Evolutionary conservation across 2,329 filamentous ascomycete species (phyloP), one percentile per base, ranked within the genome.

Genomic region (Alternaria gaisen): DNA sequence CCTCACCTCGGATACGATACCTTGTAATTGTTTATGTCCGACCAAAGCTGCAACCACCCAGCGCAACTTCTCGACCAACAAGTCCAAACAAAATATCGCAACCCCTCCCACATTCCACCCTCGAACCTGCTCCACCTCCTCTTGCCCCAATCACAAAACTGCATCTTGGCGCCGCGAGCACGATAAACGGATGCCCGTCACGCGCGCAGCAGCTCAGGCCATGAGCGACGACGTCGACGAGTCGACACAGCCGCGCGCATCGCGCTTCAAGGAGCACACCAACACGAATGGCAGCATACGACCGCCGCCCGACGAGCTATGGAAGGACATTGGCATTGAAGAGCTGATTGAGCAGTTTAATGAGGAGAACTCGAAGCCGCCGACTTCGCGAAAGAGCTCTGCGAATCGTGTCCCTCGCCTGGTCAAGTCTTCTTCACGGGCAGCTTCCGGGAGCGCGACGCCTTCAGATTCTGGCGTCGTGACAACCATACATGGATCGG

Each of bases 231-330:
- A 71, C 16, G 47, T 20, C 18, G 66, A 69, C n/a, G 68, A 70
- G 43, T 58, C 69, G n/a, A 58, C 53, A 18, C 59, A 24, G 12
- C 65, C 68, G 41, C 74, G 73, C 60, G 53, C 68, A 14, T 72
- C 68, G 51, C 64, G 68, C 32, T 76, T 76, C 65, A 66, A 56
- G 41, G 73, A 76, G 50, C 72, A 70, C 60, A 75, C 73, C 4
- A 76, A 76, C 63, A 73, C 71, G 5, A 70, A 63, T 20, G 67
- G 54, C 55, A 68, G 57, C 40, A 77, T 77, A 46, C 69, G 66
- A 22, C 63, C 75, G 20, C 74, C 75, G 55, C 74, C 75, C 1
- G 70, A 71, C 28, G 68, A 71, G 56, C 64, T 75, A 41, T 74
- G 72, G 72, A 67, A 67, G 50, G 70, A 73, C 20, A 48, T 74